A percentile compares a stretch with the other conserved stretches of the same genome.
Conservation (phyloP, 208 protist species). For the Acanthamoeba triangularis region DNA sequence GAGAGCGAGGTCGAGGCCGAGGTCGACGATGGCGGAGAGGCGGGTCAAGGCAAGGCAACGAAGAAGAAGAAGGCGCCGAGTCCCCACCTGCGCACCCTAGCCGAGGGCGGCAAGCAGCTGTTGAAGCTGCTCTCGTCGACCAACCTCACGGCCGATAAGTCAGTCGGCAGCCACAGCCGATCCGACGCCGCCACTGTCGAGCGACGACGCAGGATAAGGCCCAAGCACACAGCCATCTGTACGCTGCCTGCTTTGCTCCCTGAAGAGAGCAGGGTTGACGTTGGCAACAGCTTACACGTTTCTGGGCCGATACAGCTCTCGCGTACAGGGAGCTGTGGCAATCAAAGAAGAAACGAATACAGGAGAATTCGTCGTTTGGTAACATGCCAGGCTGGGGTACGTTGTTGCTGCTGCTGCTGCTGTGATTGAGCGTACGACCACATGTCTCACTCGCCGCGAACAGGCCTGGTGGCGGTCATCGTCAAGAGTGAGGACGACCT, state of each 20-base stretch:
- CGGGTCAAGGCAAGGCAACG: neutral
- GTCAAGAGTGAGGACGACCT: slow-evolving; percentile 76
- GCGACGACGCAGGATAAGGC: neutral
- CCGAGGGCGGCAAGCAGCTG: slow-evolving; percentile 37
- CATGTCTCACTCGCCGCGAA: neutral
- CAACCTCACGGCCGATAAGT: neutral
- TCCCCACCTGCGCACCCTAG: slow-evolving; percentile 36
- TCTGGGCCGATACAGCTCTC: neutral
- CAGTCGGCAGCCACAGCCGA: neutral
- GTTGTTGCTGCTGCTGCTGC: neutral
- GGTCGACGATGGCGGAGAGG: neutral
- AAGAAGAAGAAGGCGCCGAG: neutral
- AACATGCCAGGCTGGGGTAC: slow-evolving; percentile 66
- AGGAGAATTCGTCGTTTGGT: slow-evolving; percentile 48
- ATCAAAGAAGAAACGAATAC: slow-evolving; percentile 66
- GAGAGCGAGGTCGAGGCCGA: neutral
- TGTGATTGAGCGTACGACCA: neutral
- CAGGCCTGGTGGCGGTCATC: slow-evolving; percentile 40
- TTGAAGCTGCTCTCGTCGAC: slow-evolving; percentile 34
- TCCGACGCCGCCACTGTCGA: neutral
- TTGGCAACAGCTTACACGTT: neutral
- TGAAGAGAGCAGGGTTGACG: neutral
- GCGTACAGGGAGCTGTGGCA: slow-evolving; percentile 75
- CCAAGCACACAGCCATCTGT: slow-evolving; percentile 71
- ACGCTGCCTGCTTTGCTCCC: neutral